Conservation (phyloP, 352 stramenopile species). For the Phytophthora pluvialis region DNA sequence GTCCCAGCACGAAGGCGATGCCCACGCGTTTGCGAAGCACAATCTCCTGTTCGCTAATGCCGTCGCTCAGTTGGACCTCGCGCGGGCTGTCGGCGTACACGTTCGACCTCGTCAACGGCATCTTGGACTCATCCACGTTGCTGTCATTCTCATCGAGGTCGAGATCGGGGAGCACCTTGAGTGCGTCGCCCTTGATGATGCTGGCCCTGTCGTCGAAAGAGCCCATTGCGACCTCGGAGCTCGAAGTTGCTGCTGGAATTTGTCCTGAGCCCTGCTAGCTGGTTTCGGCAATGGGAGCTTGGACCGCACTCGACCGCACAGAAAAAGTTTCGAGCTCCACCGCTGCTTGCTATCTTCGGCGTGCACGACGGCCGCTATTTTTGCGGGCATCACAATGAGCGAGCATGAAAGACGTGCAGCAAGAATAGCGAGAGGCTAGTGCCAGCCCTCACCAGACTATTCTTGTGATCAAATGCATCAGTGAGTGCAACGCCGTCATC, state of each 20-base stretch:
- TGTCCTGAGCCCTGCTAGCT: conserved; percentile 25
- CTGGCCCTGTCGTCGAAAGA: conserved; percentile 53
- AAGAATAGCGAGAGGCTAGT: conserved; percentile 17
- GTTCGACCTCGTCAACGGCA: conserved; percentile 53
- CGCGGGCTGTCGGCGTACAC: conserved; percentile 80
- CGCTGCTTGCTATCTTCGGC: conserved; percentile 17
- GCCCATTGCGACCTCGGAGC: conserved; percentile 25
- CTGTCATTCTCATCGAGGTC: conserved; percentile 40
- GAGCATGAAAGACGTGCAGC: neutral
- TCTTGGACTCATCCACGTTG: conserved; percentile 42
- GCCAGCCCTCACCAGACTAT: conserved; percentile 8
- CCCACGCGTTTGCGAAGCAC: conserved; percentile 60
- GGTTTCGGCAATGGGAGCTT: conserved; percentile 31
- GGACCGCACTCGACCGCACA: neutral
- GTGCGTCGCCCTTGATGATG: conserved; percentile 59
- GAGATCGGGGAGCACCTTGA: conserved; percentile 43
- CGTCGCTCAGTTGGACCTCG: conserved; percentile 28
- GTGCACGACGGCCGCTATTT: conserved; percentile 17
- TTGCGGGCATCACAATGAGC: conserved; percentile 2
- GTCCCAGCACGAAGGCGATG: conserved; percentile 55
- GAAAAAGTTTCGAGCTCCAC: neutral
- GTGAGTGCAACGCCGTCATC: neutral
- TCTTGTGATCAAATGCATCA: neutral
- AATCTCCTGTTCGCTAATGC: conserved; percentile 59
- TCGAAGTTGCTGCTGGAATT: conserved; percentile 10